Base-by-base conservation (phyloP, 176 grass and related monocot species). In the Triticum timopheevii region DNA sequence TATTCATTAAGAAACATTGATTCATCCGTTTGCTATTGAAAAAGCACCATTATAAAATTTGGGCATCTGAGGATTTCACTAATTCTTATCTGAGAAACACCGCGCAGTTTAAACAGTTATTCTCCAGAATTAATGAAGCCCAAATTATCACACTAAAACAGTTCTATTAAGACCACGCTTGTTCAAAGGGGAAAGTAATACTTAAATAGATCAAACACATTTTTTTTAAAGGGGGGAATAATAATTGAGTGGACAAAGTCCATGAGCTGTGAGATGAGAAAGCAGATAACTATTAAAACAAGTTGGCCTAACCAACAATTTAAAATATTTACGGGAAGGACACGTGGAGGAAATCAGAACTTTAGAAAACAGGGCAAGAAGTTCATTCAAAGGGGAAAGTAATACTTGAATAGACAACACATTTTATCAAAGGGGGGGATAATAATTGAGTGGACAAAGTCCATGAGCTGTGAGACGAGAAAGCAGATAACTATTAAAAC, bases 401-500 rank as follows among this genome's bases (percentile, higher is more conserved):
- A 70, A 54, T 70, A 73, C 52, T 62, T 31, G 19, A 59, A 25
- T 74, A 74, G 34, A 62, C 24, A 73, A 11, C 22, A 69, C 20
- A 47, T 19, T 67, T 69, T 72, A 0, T 13, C 13, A 13, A 39
- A 62, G 3, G 7, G 25, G 17, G 28, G 28, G 73, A 28, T 56
- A 83, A 83, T 73, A 82, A 4, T 38, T 52, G 49, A 67, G 12
- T 54, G 24, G 20, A 36, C 65, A 82, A 82, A 70, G 9, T 69
- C 20, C 8, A 58, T 22, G 34, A 71, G 44, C 65, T 69, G 1
- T 15, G 22, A 28, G 36, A 79, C 2, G 13, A 70, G 33, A n/a
- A 25, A 72, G 36, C 54, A 23, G 9, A 12, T 36, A 40, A 34
- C 39, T 58, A 58, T 40, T 27, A 39, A 73, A 38, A 8, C 20